Base-by-base conservation (phyloP, 257 asterid species). In the Nyctanthes arbortristis region DNA sequence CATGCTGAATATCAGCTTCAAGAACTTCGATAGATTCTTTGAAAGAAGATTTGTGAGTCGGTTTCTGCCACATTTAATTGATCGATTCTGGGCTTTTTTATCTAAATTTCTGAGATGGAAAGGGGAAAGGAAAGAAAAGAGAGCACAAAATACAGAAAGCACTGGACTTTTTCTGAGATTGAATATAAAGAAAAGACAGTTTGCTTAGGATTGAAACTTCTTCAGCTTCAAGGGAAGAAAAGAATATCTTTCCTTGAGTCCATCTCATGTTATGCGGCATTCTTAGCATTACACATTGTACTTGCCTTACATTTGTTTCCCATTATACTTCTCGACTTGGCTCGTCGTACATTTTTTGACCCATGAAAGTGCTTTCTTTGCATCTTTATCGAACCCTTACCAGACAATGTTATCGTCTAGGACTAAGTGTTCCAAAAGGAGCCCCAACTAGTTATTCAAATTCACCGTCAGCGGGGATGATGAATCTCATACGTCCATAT, bases 1-100 rank as follows among this genome's bases (percentile, higher is more conserved):
- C 95, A 80, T 88, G 88, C 66, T 78, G 87, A 75, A 88, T 72
- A 80, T 88, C 95, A 80, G 86, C 85, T 88, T 88, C 92, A 65
- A 85, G 80, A 69, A 84, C 77, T 66, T 88, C 82, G 79, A 85
- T 75, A 6, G 90, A 85, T 70, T 88, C 95, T 77, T 81, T 80
- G 43, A 84, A 68, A 43, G 90, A 84, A 80, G 83, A 73, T 39
- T 78, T 81, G 49, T 77, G 67, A 33, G 72, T 34, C 59, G 69
- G 78, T 61, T 79, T 75, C 75, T 76, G 83, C 85, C 74, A 82
- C 92, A 85, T 85, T 83, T 73, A 60, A 69, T 73, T 60, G n/a
- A n/a, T n/a, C n/a, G n/a, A 70, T 73, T 61, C 70, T 69, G 68
- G 7, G n/a, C n/a, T n/a, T 16, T 4, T 49, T 43, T 64, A 57